Percentiles rank a stretch among this genome's conserved stretches.
Evolutionary conservation across 2,329 filamentous ascomycete species (phyloP).

Genomic region (Fusarium dlaminii): DNA sequence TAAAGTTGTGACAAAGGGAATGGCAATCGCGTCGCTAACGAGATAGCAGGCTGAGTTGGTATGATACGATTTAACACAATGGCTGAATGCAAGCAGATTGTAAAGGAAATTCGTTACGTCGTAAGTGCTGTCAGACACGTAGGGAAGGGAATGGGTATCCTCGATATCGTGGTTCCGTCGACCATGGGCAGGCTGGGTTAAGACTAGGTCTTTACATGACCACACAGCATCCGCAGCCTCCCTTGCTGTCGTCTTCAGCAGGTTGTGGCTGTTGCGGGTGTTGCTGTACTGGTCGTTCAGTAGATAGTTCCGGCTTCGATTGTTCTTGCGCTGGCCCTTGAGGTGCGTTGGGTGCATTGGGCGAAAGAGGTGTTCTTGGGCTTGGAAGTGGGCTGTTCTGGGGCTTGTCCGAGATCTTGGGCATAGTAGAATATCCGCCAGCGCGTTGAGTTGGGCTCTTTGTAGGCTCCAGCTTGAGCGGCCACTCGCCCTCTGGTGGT

Average conservation of each 20-base stretch:
- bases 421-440: slow-evolving; percentile 70
- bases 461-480: slow-evolving; percentile 58
- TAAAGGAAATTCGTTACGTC: slow-evolving; percentile 47
- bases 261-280: slow-evolving; percentile 14
- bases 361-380: slow-evolving; percentile 54
- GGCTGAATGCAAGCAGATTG: slow-evolving; percentile 42
- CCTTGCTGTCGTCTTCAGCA: slow-evolving; percentile 50
- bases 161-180: slow-evolving; percentile 9
- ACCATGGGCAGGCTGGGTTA: background rate
- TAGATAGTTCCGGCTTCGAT: slow-evolving; percentile 22
- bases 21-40: slow-evolving; percentile 41
- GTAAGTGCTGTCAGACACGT: slow-evolving; percentile 39
- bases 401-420: slow-evolving; percentile 59
- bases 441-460: slow-evolving; percentile 59
- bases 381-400: slow-evolving; percentile 53
- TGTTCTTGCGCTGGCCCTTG: slow-evolving; percentile 37
- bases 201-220: slow-evolving; percentile 54
- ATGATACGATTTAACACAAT: slow-evolving; percentile 41
- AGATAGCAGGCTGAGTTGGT: slow-evolving; percentile 39
- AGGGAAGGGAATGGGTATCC: slow-evolving; percentile 11
- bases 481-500: slow-evolving; percentile 63
- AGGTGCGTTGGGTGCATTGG: slow-evolving; percentile 50
- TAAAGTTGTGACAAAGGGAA: slow-evolving; percentile 42
- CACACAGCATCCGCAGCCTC: slow-evolving; percentile 61
- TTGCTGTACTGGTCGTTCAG: slow-evolving; percentile 22